Base-by-base conservation (phyloP, 768 basidiomycete genomes). In the Saitozyma podzolica region DNA sequence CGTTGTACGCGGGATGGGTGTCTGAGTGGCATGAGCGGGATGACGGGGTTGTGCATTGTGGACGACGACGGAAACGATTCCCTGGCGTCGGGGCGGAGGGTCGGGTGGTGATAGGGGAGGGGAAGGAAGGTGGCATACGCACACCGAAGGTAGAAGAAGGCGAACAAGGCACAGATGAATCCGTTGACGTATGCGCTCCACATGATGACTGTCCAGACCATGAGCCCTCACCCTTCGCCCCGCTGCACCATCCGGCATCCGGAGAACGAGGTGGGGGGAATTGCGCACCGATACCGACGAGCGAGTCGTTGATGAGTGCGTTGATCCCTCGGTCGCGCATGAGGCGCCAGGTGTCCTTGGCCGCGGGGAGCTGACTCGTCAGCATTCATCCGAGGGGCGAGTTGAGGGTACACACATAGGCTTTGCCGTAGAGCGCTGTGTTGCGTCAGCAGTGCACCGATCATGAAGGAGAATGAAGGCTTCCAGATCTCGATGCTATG, bases 341-440 rank as follows among this genome's bases (percentile, higher is more conserved):
- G 57, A 91, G 75, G 42, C 84, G 83, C 89, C 88, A 92, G 0
- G 91, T 90, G 75, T 90, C 89, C 76, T 89, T 90, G 0, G 91
- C 89, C 39, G 90, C 90, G 29, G 82, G 76, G 50, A 92, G 84
- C 69, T 70, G 43, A 45, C 10, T 14, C 10, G 37, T 57, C 50
- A 64, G 58, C 47, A n/a, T n/a, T n/a, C n/a, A n/a, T n/a, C n/a
- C 29, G 14, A 37, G 16, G 5, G 16, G 11, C 37, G 5, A 54
- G 65, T n/a, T 49, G 60, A 60, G 3, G 19, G 29, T 9, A 39
- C 60, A 7, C 19, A 61, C 60, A 67, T 91, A 92, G 0, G 88
- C 81, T 79, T 92, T 93, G 42, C 91, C 91, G 74, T 92, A 93
- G 9, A 92, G 81, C 0, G 90, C 89, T 66, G 48, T 40, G n/a